phyloP scores from a whole-genome alignment of 1,284 basidiomycete species.

The Cryptococcus sp. region DNA sequence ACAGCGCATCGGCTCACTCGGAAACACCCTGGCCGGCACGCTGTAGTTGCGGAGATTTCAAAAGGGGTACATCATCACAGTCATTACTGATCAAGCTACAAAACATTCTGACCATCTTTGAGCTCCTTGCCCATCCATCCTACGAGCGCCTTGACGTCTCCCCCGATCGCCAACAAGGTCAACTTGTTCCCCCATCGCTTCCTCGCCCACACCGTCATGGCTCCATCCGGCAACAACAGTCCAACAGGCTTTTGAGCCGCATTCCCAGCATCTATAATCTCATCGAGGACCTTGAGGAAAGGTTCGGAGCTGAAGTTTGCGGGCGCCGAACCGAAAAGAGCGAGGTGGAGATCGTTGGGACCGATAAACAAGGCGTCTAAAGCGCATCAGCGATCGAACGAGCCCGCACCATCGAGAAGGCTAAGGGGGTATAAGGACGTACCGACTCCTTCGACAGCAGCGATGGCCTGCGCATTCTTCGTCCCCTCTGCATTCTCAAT shows the following conservation, averaged over 20 bases:
- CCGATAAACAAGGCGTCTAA: slow-evolving; percentile 39
- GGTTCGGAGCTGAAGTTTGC: slow-evolving; percentile 27
- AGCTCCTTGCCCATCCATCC: slow-evolving; percentile 9
- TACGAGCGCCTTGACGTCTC: slow-evolving; percentile 10
- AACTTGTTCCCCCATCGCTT: slow-evolving; percentile 11
- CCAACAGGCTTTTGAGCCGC: slow-evolving; percentile 30
- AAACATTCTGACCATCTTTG: no score
- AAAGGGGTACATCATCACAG: no score
- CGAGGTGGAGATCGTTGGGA: slow-evolving; percentile 37
- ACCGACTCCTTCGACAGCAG: slow-evolving; percentile 31
- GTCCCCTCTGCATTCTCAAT: slow-evolving; percentile 33
- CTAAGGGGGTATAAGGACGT: slow-evolving; percentile 8
- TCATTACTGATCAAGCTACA: no score
- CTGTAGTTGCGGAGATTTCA: no score
- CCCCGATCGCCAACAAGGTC: slow-evolving; percentile 7
- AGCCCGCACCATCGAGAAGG: neutral
- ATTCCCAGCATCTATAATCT: slow-evolving; percentile 23
- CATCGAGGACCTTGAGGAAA: slow-evolving; percentile 29
- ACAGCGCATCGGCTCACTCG: no score
- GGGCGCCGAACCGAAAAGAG: slow-evolving; percentile 32
- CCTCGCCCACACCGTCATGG: slow-evolving; percentile 8
- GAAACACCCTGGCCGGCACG: no score
- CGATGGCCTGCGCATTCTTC: slow-evolving; percentile 34
- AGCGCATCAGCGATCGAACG: neutral
- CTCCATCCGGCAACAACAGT: slow-evolving; percentile 26